Percentiles rank a stretch among this genome's conserved stretches.
phyloP scores from a whole-genome alignment of 1,284 basidiomycete genomes.

The Stereum hirsutum region DNA sequence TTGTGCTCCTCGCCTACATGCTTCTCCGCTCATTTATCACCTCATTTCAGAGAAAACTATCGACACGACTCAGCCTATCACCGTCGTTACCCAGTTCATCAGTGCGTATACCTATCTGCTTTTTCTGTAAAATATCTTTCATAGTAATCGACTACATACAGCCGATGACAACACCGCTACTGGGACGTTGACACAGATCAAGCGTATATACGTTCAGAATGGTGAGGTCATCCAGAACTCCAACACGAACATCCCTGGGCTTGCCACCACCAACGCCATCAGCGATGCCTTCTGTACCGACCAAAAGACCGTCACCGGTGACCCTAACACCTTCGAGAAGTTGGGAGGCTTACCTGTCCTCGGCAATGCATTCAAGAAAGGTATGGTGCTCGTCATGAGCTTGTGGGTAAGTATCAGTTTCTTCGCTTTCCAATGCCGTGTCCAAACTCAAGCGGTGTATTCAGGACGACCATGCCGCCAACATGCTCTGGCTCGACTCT shows the following conservation, averaged over 20 bases:
- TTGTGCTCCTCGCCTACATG: too few species aligned
- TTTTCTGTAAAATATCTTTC: too few species aligned
- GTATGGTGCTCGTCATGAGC: constrained; percentile 46
- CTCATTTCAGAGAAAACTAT: too few species aligned
- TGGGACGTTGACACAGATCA: constrained; percentile 39
- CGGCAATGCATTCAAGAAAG: constrained; percentile 32
- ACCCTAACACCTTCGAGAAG: constrained; percentile 24
- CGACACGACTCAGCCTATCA: constrained; percentile 36
- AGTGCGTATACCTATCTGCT: too few species aligned
- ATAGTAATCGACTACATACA: too few species aligned
- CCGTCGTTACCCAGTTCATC: constrained; percentile 40
- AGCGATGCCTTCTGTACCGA: constrained; percentile 27
- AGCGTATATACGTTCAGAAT: constrained; percentile 44
- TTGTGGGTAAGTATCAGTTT: too few species aligned
- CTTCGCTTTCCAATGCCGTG: too few species aligned
- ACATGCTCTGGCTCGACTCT: constrained; percentile 56
- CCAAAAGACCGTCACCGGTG: constrained; percentile 28
- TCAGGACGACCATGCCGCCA: constrained; percentile 44
- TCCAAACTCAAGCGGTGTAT: too few species aligned
- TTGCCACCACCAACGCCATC: constrained; percentile 27
- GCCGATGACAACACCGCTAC: constrained; percentile 31
- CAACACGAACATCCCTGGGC: constrained; percentile 30
- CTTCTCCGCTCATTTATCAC: too few species aligned
- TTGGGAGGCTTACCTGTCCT: constrained; percentile 30
- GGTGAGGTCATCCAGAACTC: constrained; percentile 43